Evolutionary conservation across 805 yeast genomes (phyloP), one percentile per base, ranked within the genome.

Genomic region (Candida nanaspora): DNA sequence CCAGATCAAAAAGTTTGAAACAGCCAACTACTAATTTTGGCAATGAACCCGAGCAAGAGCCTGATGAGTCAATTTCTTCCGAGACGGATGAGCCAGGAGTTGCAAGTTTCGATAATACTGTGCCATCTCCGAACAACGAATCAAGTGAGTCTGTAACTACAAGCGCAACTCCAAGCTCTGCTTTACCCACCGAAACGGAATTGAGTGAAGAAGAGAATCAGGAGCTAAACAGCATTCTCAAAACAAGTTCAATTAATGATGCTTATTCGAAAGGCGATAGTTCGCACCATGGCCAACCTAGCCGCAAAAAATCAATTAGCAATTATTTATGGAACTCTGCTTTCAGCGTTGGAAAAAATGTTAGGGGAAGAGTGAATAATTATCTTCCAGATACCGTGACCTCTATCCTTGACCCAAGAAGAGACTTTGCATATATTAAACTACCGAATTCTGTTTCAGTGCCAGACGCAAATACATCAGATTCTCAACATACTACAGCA

Each of bases 391-490:
- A 80, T 11, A 78, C 84, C 40, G 79, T 89, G 31, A 77, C 86
- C 10, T 85, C 95, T 2, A 80, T 89, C 43, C 65, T 89, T 51
- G 96, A 89, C 54, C 94, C 96, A 13, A 77, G 85, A 19, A 72
- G 98, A 46, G 96, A 89, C 55, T 93, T 86, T 69, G 97, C 98
- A 0, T 85, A 80, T 39, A 69, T 91, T 48, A 88, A 86, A 57
- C 71, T 91, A 18, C 86, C 85, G 0, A 29, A 23, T 31, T n/a
- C 39, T 6, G 22, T n/a, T n/a, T 31, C 4, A 10, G 13, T 7
- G 22, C 15, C 11, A 23, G 27, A 11, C 7, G 27, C 27, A 23
- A 23, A 23, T 23, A 23, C 7, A 8, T 11, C 27, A 23, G 11
- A 23, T 23, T 23, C 7, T 23, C 11, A 23, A 11, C 7, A 8